Base-by-base conservation (phyloP, 1,139 yeast genomes). In the Dujonia santamariae region DNA sequence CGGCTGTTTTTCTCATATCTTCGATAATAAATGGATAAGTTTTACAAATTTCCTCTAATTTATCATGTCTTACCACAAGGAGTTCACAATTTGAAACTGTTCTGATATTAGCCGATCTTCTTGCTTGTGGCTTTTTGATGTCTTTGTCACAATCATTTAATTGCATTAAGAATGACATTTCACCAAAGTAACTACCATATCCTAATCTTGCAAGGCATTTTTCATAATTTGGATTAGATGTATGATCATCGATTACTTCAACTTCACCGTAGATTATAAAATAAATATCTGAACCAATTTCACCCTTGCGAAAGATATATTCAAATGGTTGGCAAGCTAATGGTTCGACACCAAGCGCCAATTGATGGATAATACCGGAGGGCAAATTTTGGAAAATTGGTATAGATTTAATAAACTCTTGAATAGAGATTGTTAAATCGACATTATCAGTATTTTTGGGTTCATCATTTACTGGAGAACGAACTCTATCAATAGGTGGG, bases 101-200 rank as follows among this genome's bases (percentile, higher is more conserved):
- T 36, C 88, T 61, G 22, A 82, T 75, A 34, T 77, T 74, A 0
- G 88, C 88, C 28, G 80, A 71, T 42, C 90, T 58, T 23, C 51
- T 54, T 18, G 45, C 48, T 16, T 46, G 48, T 11, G 11, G 23
- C 4, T 14, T 12, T 12, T 13, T 7, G 4, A 4, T 15, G 13
- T n/a, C n/a, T 11, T 14, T 12, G 9, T 47, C 45, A 12, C 52
- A 51, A 9, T 55, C 47, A 9, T 68, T 59, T 17, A 81, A 55
- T 21, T 72, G 66, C 3, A 77, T 64, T 27, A 83, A 56, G 47
- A 82, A 82, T 1, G 86, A 75, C 79, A 82, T 78, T 53, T 83
- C 92, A 18, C 94, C 94, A 58, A 84, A 81, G 53, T 80, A 82
- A 28, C 78, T 71, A 7, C 85, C 87, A 7, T 75, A 58, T 3